phyloP scores from a whole-genome alignment of 2,329 filamentous ascomycete genomes.

The Neofusicoccum kwambonambiense region DNA sequence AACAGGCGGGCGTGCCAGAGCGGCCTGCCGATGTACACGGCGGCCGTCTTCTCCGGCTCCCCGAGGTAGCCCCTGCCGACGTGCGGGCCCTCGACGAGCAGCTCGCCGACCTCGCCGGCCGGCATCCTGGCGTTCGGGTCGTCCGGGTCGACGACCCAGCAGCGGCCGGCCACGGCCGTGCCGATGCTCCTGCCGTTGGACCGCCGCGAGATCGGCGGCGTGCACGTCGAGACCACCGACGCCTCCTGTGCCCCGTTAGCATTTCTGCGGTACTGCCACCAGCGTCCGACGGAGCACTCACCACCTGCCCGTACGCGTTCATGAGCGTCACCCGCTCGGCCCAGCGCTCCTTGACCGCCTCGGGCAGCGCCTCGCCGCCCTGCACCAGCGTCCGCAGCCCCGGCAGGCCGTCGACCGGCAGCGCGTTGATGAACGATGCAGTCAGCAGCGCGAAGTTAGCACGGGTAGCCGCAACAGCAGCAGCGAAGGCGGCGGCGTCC shows the following conservation, averaged over 20 bases:
- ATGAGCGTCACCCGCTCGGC: constrained; percentile 33
- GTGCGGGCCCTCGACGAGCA: constrained; percentile 48
- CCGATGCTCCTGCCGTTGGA: constrained; percentile 21
- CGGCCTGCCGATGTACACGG: constrained; percentile 31
- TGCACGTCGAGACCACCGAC: constrained; percentile 6
- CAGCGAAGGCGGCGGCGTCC: constrained; percentile 37
- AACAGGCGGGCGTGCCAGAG: constrained; percentile 24
- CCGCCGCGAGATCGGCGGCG: not conserved
- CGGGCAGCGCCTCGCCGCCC: constrained; percentile 35
- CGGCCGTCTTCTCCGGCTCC: constrained; percentile 36
- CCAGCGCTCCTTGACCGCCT: constrained; percentile 33
- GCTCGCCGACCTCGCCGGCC: constrained; percentile 47
- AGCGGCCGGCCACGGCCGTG: constrained; percentile 19
- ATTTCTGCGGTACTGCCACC: not conserved
- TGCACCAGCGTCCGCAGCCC: constrained; percentile 38
- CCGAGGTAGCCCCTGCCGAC: constrained; percentile 41
- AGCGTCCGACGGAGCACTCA: not conserved
- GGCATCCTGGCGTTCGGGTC: constrained; percentile 33
- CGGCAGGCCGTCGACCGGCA: constrained; percentile 41
- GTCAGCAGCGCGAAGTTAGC: constrained; percentile 48
- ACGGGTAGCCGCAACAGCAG: constrained; percentile 40
- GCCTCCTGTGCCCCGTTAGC: not conserved
- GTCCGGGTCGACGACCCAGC: constrained; percentile 36
- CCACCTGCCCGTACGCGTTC: constrained; percentile 38
- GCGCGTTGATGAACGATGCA: constrained; percentile 39